phyloP scores from a whole-genome alignment of 257 asterid genomes.

The Thymus quinquecostatus region DNA sequence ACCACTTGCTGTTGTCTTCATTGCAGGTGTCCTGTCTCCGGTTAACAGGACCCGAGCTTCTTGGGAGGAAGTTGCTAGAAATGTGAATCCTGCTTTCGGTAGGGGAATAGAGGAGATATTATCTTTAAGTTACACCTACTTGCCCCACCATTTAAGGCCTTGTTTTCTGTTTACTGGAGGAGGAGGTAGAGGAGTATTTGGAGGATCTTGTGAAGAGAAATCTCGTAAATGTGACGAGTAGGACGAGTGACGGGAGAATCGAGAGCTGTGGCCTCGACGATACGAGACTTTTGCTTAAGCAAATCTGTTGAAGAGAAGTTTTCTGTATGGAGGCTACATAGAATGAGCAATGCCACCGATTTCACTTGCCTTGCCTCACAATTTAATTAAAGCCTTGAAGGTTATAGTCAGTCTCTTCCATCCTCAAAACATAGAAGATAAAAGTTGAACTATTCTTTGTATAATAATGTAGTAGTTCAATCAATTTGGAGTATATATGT shows the following conservation, averaged over 20 bases:
- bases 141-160: slow-evolving; percentile 5
- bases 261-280: background rate
- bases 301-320: too few relatives aligned
- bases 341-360: too few relatives aligned
- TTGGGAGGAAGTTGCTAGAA: background rate
- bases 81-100: background rate
- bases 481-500: too few relatives aligned
- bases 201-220: background rate
- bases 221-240: background rate
- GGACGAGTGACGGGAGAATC: background rate
- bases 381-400: too few relatives aligned
- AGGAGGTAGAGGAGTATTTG: slow-evolving; percentile 5
- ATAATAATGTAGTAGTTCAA: too few relatives aligned
- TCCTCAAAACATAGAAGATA: too few relatives aligned
- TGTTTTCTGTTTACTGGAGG: background rate
- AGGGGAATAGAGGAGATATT: background rate
- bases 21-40: background rate
- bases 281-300: background rate
- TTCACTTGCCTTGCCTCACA: too few relatives aligned
- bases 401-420: too few relatives aligned
- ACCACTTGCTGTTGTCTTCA: background rate
- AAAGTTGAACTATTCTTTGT: too few relatives aligned
- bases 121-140: background rate
- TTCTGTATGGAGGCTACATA: too few relatives aligned
- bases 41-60: background rate